Evolutionary conservation across 202 grass and related monocot genomes (phyloP).

Genomic region (Carex arenaria): DNA sequence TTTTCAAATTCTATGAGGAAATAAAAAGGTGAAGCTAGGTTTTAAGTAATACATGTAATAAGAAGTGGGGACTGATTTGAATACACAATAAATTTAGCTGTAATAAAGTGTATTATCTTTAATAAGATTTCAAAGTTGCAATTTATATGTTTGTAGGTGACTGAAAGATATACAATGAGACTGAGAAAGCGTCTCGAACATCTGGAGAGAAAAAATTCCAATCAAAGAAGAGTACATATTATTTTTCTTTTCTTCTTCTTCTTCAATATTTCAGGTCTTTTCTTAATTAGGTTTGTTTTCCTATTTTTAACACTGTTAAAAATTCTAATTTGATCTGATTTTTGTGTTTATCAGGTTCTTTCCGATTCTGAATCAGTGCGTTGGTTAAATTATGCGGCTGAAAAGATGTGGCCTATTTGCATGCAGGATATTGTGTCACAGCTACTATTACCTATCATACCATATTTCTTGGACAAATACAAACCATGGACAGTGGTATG

Average conservation of each 20-base stretch:
- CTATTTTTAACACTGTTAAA: constrained; percentile 2
- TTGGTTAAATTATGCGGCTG: constrained; percentile 87
- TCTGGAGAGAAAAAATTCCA: constrained; percentile 74
- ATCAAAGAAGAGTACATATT: constrained; percentile 60
- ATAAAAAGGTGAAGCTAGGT: neutral
- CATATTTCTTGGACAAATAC: constrained; percentile 96
- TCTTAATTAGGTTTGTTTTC: neutral
- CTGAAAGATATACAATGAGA: constrained; percentile 53
- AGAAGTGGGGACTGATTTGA: neutral
- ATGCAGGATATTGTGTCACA: constrained; percentile 91
- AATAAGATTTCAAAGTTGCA: constrained; percentile 8
- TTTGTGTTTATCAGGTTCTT: constrained; percentile 61
- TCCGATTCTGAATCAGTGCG: constrained; percentile 87
- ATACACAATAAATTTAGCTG: constrained; percentile 14
- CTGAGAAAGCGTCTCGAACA: constrained; percentile 57
- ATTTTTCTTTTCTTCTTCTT: constrained; percentile 24
- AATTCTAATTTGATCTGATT: constrained; percentile 4
- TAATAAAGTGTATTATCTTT: neutral
- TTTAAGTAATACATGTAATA: neutral
- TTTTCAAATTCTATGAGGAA: neutral
- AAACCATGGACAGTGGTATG: constrained; percentile 91
- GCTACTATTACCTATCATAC: constrained; percentile 79
- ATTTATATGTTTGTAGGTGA: constrained; percentile 50
- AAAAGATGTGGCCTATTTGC: constrained; percentile 96
- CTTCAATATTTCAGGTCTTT: neutral